Conservation (phyloP, 305 asterid genomes). For the Solanum hybrid region DNA sequence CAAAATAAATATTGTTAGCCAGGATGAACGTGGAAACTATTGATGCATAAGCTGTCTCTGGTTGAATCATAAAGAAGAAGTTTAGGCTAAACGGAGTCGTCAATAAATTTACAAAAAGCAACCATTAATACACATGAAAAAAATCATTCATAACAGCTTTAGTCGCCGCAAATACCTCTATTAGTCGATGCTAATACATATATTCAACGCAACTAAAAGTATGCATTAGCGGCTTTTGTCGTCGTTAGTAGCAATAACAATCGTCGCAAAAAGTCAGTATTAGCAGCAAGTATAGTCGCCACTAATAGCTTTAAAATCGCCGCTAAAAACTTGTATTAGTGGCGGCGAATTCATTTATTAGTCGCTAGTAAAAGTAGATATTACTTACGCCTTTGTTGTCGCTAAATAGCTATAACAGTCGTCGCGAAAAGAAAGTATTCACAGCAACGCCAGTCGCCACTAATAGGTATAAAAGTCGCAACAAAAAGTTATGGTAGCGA, state of each 20-base stretch:
- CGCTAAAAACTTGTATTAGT: background rate
- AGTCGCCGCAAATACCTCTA: background rate
- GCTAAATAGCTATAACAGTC: background rate
- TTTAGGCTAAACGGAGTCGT: background rate
- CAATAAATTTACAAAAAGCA: background rate
- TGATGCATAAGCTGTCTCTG: background rate
- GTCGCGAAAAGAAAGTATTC: no score
- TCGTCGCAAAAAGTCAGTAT: background rate
- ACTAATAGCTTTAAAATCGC: background rate
- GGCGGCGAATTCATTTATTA: background rate
- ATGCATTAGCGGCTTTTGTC: background rate
- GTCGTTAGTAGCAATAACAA: background rate
- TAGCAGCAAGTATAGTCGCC: background rate
- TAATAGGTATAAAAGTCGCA: no score
- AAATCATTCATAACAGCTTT: background rate
- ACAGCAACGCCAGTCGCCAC: background rate
- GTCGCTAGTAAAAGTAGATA: background rate
- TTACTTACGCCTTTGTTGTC: background rate
- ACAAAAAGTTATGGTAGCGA: no score
- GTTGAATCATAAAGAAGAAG: background rate
- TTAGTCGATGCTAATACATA: no score
- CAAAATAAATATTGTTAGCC: no score
- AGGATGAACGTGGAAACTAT: background rate
- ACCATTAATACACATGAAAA: background rate
- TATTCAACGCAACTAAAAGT: background rate